phyloP scores from a whole-genome alignment of 106 monocot genomes.

The Apostasia shenzhenica region DNA sequence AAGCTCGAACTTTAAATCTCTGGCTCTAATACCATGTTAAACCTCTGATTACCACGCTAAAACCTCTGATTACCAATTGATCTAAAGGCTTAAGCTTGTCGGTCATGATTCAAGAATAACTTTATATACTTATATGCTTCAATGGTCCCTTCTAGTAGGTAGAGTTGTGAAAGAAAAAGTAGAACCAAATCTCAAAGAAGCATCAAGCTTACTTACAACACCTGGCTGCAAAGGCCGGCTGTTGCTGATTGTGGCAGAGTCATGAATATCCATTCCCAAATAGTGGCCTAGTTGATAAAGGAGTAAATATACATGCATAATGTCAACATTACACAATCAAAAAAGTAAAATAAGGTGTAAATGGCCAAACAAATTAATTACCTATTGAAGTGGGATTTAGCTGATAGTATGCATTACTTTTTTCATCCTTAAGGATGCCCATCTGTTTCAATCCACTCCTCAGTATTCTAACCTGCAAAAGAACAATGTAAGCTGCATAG shows the following conservation, averaged over 20 bases:
- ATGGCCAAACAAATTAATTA: constrained; percentile 4
- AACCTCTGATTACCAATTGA: too few species aligned
- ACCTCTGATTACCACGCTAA: too few species aligned
- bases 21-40: too few species aligned
- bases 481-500: not conserved
- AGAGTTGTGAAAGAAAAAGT: not conserved
- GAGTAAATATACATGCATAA: not conserved
- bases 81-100: too few species aligned
- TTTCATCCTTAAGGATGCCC: constrained; percentile 53
- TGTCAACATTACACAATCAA: not conserved
- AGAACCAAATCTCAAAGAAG: not conserved
- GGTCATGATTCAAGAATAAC: too few species aligned
- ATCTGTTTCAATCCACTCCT: constrained; percentile 68
- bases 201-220: constrained; percentile 57
- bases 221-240: constrained; percentile 68
- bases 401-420: constrained; percentile 44
- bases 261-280: constrained; percentile 98
- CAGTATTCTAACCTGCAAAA: constrained; percentile 70
- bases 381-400: constrained; percentile 97
- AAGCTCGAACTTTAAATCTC: too few species aligned
- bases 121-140: too few species aligned
- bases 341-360: not conserved
- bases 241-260: constrained; percentile 39
- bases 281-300: constrained; percentile 59
- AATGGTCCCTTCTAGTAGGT: not conserved